Conservation (phyloP, 1,284 basidiomycete species). For the Rhodotorula glutinis region DNA sequence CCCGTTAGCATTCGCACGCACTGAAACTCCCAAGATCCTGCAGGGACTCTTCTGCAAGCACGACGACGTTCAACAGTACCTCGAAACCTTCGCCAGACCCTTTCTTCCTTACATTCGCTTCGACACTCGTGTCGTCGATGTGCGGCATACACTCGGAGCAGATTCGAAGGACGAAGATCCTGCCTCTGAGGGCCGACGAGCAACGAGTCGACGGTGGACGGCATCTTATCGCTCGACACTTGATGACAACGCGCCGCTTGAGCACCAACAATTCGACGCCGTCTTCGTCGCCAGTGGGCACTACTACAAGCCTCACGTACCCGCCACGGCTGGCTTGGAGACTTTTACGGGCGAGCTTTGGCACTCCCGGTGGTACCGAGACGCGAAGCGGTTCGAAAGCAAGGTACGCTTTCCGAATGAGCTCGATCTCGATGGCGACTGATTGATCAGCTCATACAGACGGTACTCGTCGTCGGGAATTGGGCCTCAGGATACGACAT, state of each 20-base stretch:
- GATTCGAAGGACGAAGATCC: neutral
- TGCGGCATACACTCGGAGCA: slow-evolving; percentile 36
- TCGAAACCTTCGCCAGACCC: slow-evolving; percentile 47
- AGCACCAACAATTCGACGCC: slow-evolving; percentile 44
- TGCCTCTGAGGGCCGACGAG: neutral
- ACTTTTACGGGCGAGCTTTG: slow-evolving; percentile 49
- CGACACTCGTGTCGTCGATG: slow-evolving; percentile 47
- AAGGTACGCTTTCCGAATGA: slow-evolving; percentile 18
- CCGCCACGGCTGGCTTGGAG: slow-evolving; percentile 49
- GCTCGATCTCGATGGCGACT: neutral
- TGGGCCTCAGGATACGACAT: slow-evolving; percentile 56
- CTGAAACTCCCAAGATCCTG: too few relatives aligned
- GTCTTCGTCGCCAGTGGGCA: slow-evolving; percentile 53
- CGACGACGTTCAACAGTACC: slow-evolving; percentile 47
- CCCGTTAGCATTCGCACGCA: too few relatives aligned
- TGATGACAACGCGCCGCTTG: neutral
- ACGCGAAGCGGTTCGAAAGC: slow-evolving; percentile 44
- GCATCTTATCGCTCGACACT: slow-evolving; percentile 34
- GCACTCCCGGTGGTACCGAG: slow-evolving; percentile 54
- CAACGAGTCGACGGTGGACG: slow-evolving; percentile 39
- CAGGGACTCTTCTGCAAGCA: slow-evolving; percentile 36
- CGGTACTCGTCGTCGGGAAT: slow-evolving; percentile 55
- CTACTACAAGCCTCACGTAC: slow-evolving; percentile 54
- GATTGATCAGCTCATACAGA: slow-evolving; percentile 36
- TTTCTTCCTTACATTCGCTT: slow-evolving; percentile 47